These are phyloP conservation scores for Catharanthus roseus DNA, from an alignment of 257 asterid species.

Conservation along the genomic window DNA sequence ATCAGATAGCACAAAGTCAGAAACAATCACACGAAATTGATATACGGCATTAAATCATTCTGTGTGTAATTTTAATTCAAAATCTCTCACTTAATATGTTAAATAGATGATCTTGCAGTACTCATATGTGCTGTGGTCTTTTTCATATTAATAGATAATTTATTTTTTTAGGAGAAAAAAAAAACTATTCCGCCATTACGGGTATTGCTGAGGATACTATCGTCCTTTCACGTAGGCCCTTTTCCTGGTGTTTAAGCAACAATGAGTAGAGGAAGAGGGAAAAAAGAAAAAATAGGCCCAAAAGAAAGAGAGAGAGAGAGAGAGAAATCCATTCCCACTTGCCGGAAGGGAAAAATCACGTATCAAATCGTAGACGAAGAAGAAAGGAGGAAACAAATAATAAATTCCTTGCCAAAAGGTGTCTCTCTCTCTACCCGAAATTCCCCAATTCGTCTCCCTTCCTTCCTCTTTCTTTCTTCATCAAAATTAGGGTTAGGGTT, in stretches of 20 bases:
- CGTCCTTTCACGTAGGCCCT: constrained; percentile 25
- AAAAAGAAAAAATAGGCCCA: constrained; percentile 10
- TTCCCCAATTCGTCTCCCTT: constrained; percentile 1
- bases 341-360: neutral
- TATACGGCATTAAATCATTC: too few species aligned
- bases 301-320: neutral
- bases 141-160: too few species aligned
- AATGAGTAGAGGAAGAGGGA: neutral
- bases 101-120: too few species aligned
- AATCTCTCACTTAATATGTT: too few species aligned
- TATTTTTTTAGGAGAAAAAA: too few species aligned
- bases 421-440: neutral
- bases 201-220: constrained; percentile 25
- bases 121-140: too few species aligned
- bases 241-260: constrained; percentile 18
- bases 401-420: too few species aligned
- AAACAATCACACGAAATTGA: too few species aligned
- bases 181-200: constrained; percentile 22
- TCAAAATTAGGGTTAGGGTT: constrained; percentile 2
- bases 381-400: constrained; percentile 2
- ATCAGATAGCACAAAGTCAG: too few species aligned
- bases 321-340: neutral
- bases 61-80: too few species aligned
- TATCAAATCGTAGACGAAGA: too few species aligned
- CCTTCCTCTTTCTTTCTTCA: neutral